Base-by-base conservation (phyloP, 1,284 basidiomycete species). In the Pterulicium gracile region DNA sequence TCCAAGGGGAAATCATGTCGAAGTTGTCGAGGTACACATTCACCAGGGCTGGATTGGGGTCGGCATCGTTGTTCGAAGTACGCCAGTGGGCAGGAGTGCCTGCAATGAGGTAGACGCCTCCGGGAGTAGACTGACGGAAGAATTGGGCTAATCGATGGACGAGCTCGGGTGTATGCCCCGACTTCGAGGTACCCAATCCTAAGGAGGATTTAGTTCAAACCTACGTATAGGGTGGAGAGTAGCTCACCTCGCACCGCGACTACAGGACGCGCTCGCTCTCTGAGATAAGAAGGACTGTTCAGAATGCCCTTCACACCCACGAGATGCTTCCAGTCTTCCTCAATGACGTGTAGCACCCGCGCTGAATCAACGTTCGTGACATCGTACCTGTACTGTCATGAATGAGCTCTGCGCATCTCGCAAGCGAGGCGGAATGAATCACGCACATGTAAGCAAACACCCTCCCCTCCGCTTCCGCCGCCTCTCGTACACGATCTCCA, bases 381-480 rank as follows among this genome's bases (percentile, higher is more conserved):
- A 59, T 88, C 84, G 57, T 88, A 88, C 84, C 84, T 87, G n/a
- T n/a, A 50, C 2, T 32, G 13, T 27, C 17, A 24, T 24, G 35
- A 46, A 45, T 44, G 46, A 42, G 45, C 44, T n/a, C n/a, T n/a
- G n/a, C n/a, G n/a, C n/a, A n/a, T n/a, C n/a, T n/a, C n/a, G n/a
- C n/a, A n/a, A n/a, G n/a, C n/a, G n/a, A n/a, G n/a, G 41, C 42
- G 43, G 18, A 42, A 22, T 46, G 27, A 52, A 46, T 48, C 27
- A 65, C 81, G 55, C 49, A 85, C 86, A 88, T 88, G 51, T 88
- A 81, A 3, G 84, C 81, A 58, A 77, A 88, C 1, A 84, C 82
- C 42, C 86, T 65, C 1, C 81, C 83, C 55, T 87, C 81, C 44
- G 70, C 70, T 64, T 88, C 86, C 2, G 84, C 82, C 14, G 83